phyloP scores from a whole-genome alignment of 164 flowering plant genomes.

The Echeveria elegans region DNA sequence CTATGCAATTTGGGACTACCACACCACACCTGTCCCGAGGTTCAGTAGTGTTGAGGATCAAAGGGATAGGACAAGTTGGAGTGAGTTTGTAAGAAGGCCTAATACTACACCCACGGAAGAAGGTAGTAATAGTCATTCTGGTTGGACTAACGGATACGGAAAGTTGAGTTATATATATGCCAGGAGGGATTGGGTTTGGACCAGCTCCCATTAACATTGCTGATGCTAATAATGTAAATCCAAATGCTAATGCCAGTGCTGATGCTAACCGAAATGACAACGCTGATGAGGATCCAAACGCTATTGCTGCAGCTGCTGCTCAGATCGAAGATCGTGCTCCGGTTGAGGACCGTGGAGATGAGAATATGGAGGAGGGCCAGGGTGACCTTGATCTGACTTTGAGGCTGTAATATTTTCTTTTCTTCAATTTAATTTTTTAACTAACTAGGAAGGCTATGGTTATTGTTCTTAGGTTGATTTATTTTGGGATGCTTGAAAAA shows the following conservation, averaged over 20 bases:
- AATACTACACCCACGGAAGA: neutral
- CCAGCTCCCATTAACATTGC: too few species aligned
- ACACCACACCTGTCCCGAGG: neutral
- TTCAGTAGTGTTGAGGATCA: neutral
- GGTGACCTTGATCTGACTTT: neutral
- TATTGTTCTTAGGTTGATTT: neutral
- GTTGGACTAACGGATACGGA: neutral
- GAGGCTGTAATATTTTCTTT: neutral
- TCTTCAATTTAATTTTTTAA: neutral
- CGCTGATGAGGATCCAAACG: neutral
- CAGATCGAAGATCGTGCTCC: neutral
- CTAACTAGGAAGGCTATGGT: neutral
- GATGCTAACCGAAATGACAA: neutral
- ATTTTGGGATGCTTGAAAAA: too few species aligned
- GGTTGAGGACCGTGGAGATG: neutral
- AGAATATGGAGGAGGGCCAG: neutral
- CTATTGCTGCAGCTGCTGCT: neutral
- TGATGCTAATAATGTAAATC: neutral
- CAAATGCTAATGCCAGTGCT: neutral
- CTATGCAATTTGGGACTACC: neutral
- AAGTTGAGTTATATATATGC: neutral
- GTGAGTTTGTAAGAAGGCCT: neutral
- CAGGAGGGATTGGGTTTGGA: constrained; percentile 1
- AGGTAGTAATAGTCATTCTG: neutral
- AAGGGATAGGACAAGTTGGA: neutral